Evolutionary conservation across 2,329 filamentous ascomycete species (phyloP).

Genomic region (Parascedosporium putredinis): DNA sequence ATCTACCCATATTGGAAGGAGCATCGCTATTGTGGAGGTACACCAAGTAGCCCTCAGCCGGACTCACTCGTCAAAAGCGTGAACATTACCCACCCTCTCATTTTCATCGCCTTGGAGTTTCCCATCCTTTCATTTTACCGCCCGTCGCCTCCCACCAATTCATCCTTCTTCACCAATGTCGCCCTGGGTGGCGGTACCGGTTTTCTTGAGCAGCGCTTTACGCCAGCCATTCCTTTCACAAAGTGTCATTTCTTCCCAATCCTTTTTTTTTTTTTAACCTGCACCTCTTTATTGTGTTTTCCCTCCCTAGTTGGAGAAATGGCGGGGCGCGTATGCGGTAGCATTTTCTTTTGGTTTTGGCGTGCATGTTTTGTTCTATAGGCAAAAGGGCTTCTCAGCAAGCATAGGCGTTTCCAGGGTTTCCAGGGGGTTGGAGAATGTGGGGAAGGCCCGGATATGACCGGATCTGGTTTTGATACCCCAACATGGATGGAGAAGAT

Average conservation of each 20-base stretch:
- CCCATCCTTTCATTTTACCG: not conserved
- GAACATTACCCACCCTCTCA: too few relatives aligned
- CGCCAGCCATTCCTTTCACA: not conserved
- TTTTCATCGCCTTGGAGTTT: too few relatives aligned
- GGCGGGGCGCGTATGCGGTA: not conserved
- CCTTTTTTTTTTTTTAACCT: too few relatives aligned
- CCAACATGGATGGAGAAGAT: not conserved
- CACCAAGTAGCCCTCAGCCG: not conserved
- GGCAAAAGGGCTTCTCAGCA: not conserved
- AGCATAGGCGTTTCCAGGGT: not conserved
- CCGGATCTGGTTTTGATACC: not conserved
- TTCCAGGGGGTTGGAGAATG: not conserved
- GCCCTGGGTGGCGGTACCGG: not conserved
- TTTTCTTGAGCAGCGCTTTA: not conserved
- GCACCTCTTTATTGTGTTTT: not conserved
- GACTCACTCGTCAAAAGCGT: too few relatives aligned
- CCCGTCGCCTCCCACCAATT: not conserved
- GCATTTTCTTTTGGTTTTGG: not conserved
- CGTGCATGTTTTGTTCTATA: not conserved
- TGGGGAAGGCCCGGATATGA: not conserved
- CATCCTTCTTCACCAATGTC: not conserved
- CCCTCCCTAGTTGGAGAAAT: not conserved
- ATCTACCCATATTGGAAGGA: constrained; percentile 12
- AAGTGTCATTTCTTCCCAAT: too few relatives aligned
- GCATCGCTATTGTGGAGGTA: constrained; percentile 14